phyloP scores from a whole-genome alignment of 164 flowering plant species.

The Cinnamomum micranthum region DNA sequence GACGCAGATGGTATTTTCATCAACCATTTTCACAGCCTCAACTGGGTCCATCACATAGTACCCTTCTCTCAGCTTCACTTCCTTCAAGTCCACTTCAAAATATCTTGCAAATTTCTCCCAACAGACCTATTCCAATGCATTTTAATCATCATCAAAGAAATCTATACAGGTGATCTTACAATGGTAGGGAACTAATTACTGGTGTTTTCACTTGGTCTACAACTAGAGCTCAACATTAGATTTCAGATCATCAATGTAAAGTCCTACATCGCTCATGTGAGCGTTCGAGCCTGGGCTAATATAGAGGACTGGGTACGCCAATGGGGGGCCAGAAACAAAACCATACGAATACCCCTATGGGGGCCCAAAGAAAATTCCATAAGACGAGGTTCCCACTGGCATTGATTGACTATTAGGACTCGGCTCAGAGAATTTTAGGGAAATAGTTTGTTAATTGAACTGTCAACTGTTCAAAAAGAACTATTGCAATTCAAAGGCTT shows the following conservation, averaged over 20 bases:
- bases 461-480: too few relatives aligned
- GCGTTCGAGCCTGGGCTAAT: too few relatives aligned
- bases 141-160: not conserved
- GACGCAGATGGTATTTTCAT: conserved; percentile 18
- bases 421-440: too few relatives aligned
- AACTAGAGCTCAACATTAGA: not conserved
- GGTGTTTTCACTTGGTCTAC: not conserved
- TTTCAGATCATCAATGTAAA: not conserved
- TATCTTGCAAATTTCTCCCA: conserved; percentile 21
- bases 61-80: conserved; percentile 20
- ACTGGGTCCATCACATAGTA: conserved; percentile 20
- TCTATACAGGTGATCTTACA: not conserved
- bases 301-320: too few relatives aligned
- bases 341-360: too few relatives aligned
- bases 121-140: conserved; percentile 9
- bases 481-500: too few relatives aligned
- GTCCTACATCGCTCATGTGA: too few relatives aligned
- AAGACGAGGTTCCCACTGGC: too few relatives aligned
- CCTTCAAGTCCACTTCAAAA: conserved; percentile 19
- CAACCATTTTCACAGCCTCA: conserved; percentile 20
- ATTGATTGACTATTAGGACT: too few relatives aligned
- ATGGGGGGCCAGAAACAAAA: too few relatives aligned
- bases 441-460: too few relatives aligned
- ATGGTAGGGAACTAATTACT: not conserved
- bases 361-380: too few relatives aligned